Percentiles rank a stretch among this genome's conserved stretches.
phyloP scores from a whole-genome alignment of 371 early-diverging fungal species.

The Actinomucor elegans region DNA sequence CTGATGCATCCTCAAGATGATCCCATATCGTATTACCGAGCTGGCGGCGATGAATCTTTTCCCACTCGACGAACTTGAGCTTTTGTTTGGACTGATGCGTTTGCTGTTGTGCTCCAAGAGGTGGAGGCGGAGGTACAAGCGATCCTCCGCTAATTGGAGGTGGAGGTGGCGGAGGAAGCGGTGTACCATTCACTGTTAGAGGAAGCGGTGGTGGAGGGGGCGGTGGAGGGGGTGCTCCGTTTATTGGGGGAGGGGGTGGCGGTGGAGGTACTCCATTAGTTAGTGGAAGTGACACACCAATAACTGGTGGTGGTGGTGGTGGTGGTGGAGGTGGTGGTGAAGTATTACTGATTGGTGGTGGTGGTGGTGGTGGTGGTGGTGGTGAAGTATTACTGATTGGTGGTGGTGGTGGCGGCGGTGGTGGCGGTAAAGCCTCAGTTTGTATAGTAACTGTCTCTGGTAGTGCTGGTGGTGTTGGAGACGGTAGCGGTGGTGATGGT shows the following conservation, averaged over 20 bases:
- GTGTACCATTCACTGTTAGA: not conserved
- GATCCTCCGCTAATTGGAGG: not conserved
- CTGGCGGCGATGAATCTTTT: conserved; percentile 67
- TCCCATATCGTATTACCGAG: conserved; percentile 64
- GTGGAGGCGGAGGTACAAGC: conserved; percentile 23
- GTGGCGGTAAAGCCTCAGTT: not conserved
- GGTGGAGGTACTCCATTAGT: not conserved
- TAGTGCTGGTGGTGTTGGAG: not conserved
- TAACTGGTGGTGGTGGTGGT: not conserved
- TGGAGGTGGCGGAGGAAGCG: conserved; percentile 14
- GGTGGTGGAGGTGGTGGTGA: not conserved
- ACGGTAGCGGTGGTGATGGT: not conserved
- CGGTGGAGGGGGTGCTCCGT: not conserved
- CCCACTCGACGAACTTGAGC: conserved; percentile 85
- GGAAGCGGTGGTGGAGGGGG: conserved; percentile 23
- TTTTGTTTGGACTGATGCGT: conserved; percentile 65
- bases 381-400: not conserved
- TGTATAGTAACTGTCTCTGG: not conserved
- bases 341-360: not conserved
- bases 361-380: conserved; percentile 3
- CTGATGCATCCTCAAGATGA: conserved; percentile 21
- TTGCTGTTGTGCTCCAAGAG: conserved; percentile 20
- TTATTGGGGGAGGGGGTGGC: not conserved
- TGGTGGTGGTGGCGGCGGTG: not conserved
- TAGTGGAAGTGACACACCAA: too few species aligned